phyloP scores from a whole-genome alignment of 768 basidiomycete species.

The Russula sp. region DNA sequence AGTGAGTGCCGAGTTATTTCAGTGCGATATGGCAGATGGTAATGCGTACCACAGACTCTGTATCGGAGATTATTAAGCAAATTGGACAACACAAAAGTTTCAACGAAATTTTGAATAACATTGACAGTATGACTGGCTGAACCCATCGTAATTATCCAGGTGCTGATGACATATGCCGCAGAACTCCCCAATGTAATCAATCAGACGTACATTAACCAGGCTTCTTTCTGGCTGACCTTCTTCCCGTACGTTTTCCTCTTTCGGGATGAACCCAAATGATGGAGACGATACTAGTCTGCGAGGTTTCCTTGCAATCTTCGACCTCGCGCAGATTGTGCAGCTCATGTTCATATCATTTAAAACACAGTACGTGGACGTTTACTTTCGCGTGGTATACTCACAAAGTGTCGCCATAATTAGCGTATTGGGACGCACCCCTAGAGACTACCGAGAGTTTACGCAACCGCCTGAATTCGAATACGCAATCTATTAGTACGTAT shows the following conservation, averaged over 20 bases:
- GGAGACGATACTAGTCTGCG: conserved; percentile 56
- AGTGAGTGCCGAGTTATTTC: conserved; percentile 46
- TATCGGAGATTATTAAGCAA: conserved; percentile 46
- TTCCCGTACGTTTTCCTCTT: conserved; percentile 66
- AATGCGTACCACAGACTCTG: conserved; percentile 33
- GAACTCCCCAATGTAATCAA: conserved; percentile 74
- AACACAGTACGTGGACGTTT: conserved; percentile 56
- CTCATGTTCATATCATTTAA: conserved; percentile 81
- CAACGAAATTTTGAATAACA: conserved; percentile 44
- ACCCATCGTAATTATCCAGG: not conserved
- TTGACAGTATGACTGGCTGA: conserved; percentile 40
- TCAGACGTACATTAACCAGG: conserved; percentile 84
- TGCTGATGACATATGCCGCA: conserved; percentile 34
- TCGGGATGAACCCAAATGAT: not conserved
- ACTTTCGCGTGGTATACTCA: not conserved
- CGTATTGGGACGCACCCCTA: conserved; percentile 81
- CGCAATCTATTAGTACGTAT: conserved; percentile 73
- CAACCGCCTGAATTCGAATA: conserved; percentile 89
- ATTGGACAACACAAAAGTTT: conserved; percentile 50
- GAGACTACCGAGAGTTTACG: conserved; percentile 87
- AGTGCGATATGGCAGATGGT: conserved; percentile 6
- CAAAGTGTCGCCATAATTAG: conserved; percentile 39
- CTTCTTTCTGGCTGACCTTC: conserved; percentile 90
- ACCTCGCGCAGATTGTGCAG: conserved; percentile 93
- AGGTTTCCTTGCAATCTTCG: conserved; percentile 92